Evolutionary conservation across 78 protist species (phyloP).

Genomic region (Chrysochromulina tobinii): DNA sequence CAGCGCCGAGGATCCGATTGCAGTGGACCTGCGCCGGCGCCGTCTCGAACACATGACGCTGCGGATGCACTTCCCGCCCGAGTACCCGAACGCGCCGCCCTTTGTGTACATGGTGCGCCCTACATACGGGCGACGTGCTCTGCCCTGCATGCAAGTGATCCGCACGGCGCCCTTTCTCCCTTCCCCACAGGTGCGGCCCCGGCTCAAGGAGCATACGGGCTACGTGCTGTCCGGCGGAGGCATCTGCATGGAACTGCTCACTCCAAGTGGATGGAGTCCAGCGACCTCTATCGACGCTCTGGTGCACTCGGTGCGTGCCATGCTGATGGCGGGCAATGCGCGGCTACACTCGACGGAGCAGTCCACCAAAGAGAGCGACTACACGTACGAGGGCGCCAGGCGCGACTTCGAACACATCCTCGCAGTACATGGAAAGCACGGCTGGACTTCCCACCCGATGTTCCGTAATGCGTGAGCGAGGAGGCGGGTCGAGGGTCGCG

Average conservation of each 20-base stretch:
- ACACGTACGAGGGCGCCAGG: too few relatives aligned
- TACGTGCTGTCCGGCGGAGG: neutral
- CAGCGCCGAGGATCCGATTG: too few relatives aligned
- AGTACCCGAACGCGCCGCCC: neutral
- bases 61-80: neutral
- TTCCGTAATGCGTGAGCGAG: too few relatives aligned
- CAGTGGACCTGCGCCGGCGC: neutral
- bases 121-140: too few relatives aligned
- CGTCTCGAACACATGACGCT: neutral
- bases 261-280: neutral
- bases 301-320: neutral
- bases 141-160: too few relatives aligned
- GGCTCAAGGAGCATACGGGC: neutral
- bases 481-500: too few relatives aligned
- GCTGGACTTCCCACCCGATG: too few relatives aligned
- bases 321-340: neutral
- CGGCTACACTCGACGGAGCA: neutral
- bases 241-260: constrained; percentile 1
- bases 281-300: neutral
- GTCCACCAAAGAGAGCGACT: too few relatives aligned
- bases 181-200: neutral
- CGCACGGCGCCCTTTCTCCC: too few relatives aligned
- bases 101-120: neutral
- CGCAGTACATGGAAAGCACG: too few relatives aligned
- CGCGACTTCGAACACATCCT: too few relatives aligned